These are phyloP conservation scores for Pseudocercospora crystallina DNA, from an alignment of 2,329 filamentous ascomycete species.

Conservation along the genomic window DNA sequence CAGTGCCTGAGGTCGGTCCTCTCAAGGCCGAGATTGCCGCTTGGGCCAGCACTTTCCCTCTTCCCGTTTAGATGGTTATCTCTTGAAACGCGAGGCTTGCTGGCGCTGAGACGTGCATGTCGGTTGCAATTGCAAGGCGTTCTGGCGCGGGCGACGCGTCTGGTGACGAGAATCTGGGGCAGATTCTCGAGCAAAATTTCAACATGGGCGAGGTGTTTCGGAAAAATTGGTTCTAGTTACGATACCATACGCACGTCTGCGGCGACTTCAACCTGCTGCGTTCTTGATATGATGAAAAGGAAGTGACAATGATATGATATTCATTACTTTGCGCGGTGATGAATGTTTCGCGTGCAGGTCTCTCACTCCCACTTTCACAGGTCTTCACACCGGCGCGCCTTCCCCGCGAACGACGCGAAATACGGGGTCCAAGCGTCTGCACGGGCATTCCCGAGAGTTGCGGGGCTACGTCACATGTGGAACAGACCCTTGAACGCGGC, in stretches of 20 bases:
- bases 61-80: conserved; percentile 63
- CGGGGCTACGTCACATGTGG: too few relatives aligned
- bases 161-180: too few relatives aligned
- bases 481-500: too few relatives aligned
- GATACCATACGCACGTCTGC: conserved; percentile 7
- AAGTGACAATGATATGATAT: too few relatives aligned
- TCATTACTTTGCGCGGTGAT: too few relatives aligned
- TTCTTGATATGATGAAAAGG: too few relatives aligned
- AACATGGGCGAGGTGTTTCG: conserved; percentile 14
- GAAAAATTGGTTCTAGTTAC: not conserved
- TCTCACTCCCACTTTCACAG: too few relatives aligned
- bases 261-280: conserved; percentile 23
- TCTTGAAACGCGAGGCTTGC: not conserved
- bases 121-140: conserved; percentile 5
- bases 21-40: conserved; percentile 84
- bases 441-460: too few relatives aligned
- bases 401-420: too few relatives aligned
- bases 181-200: conserved; percentile 8
- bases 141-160: conserved; percentile 2
- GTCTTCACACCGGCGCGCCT: too few relatives aligned
- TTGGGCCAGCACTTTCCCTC: conserved; percentile 89
- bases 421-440: too few relatives aligned
- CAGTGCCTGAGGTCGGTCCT: conserved; percentile 66
- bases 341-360: too few relatives aligned
- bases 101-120: conserved; percentile 7